Evolutionary conservation across 1,139 yeast species (phyloP), one percentile per base, ranked within the genome.

Genomic region (Scheffersomyces illinoinensis): DNA sequence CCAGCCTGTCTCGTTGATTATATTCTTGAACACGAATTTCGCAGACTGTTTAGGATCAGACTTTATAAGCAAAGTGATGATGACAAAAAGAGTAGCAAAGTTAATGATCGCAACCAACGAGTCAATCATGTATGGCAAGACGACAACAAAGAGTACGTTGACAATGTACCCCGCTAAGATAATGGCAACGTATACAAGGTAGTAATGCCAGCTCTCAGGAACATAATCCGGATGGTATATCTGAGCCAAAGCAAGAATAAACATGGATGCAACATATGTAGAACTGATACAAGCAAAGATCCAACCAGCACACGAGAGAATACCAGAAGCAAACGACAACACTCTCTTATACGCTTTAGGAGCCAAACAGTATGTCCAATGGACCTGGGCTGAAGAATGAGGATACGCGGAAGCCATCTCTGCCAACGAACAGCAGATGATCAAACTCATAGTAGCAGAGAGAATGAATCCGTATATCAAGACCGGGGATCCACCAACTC

Each of bases 351-450:
- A 64, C 17, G 59, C 58, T 12, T 56, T 53, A 1, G 75, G 74
- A 4, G 75, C 71, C 23, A 72, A 61, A 43, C 64, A 65, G 61
- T 70, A 65, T 12, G 76, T 70, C 76, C 76, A 73, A 57, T 71
- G 76, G 48, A 71, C 68, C 59, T 72, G 76, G 24, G 74, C 76
- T 8, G 74, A 68, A 23, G 74, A 68, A 55, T 71, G 72, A 0
- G 76, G 76, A 53, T 65, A 72, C 5, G 74, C 74, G 20, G 72
- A 66, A 2, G 74, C 73, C 49, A 72, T 55, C 60, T 73, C 76
- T 0, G 76, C 75, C 54, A 72, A 59, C 47, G 71, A 67, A 53
- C 61, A 66, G 57, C 74, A 70, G 10, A 70, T 63, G 19, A 71
- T 56, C 56, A 71, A 63, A 57, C 68, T 72, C 56, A 67, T 64